Conservation (phyloP, 345 rosid genomes). For the Melastoma malabathricum region DNA sequence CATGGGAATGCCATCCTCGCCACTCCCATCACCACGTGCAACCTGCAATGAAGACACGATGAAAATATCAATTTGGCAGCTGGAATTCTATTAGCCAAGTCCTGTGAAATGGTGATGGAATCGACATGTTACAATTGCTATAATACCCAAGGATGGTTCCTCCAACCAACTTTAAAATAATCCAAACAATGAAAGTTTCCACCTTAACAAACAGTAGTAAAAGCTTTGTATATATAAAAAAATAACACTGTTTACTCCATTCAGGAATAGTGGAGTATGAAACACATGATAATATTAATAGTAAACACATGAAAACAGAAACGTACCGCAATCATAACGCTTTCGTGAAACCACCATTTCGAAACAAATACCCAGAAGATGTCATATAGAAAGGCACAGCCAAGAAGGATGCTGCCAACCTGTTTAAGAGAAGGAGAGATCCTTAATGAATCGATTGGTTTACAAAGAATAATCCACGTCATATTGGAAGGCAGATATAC, state of each 20-base stretch:
- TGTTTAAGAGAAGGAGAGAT: conserved; percentile 17
- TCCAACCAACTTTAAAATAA: too few relatives aligned
- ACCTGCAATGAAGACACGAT: conserved; percentile 34
- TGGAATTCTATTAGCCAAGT: background rate
- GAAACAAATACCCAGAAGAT: conserved; percentile 98
- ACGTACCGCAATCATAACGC: conserved; percentile 98
- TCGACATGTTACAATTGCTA: too few relatives aligned
- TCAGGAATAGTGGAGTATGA: too few relatives aligned
- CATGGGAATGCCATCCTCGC: conserved; percentile 96
- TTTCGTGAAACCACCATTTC: conserved; percentile 92
- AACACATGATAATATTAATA: background rate
- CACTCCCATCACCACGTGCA: conserved; percentile 94
- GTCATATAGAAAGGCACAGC: conserved; percentile 92
- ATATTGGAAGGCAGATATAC: background rate
- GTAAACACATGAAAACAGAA: background rate
- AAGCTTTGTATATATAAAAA: too few relatives aligned
- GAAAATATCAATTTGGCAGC: background rate
- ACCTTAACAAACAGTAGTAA: too few relatives aligned
- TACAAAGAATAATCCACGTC: background rate
- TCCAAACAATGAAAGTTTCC: too few relatives aligned
- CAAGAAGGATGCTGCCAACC: conserved; percentile 93
- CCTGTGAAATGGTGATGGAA: background rate
- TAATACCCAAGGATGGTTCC: too few relatives aligned
- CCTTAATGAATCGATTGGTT: background rate
- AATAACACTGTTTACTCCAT: too few relatives aligned